phyloP scores from a whole-genome alignment of 2,329 filamentous ascomycete genomes.

The Talaromyces sp. region DNA sequence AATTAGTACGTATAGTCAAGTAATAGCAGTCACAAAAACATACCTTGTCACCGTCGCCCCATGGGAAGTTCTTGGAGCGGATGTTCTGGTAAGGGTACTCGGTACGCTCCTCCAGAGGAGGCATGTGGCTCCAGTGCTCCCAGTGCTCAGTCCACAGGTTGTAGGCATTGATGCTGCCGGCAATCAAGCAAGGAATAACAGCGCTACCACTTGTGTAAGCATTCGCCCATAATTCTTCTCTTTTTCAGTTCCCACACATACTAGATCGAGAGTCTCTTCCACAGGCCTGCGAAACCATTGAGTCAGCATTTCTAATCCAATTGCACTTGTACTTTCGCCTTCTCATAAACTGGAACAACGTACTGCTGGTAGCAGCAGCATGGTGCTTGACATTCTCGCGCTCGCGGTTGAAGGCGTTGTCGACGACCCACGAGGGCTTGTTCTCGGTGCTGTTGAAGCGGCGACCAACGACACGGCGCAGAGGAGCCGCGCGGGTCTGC shows the following conservation, averaged over 20 bases:
- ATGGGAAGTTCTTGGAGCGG: slow-evolving; percentile 89
- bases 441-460: slow-evolving; percentile 60
- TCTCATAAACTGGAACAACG: slow-evolving; percentile 32
- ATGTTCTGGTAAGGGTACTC: slow-evolving; percentile 99
- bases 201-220: slow-evolving; percentile 48
- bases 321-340: neutral
- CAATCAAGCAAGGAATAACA: slow-evolving; percentile 65
- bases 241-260: slow-evolving; percentile 48
- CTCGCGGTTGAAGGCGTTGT: slow-evolving; percentile 94
- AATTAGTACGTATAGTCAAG: neutral
- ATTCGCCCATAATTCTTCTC: neutral
- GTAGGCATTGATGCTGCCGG: slow-evolving; percentile 76
- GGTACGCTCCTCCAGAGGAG: slow-evolving; percentile 79
- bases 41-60: slow-evolving; percentile 94
- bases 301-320: slow-evolving; percentile 17
- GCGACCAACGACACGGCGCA: slow-evolving; percentile 58
- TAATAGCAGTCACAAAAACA: slow-evolving; percentile 21
- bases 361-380: slow-evolving; percentile 76
- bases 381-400: slow-evolving; percentile 85
- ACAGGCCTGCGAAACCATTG: slow-evolving; percentile 60
- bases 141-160: slow-evolving; percentile 93
- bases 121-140: slow-evolving; percentile 85
- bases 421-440: slow-evolving; percentile 57
- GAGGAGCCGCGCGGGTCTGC: slow-evolving; percentile 51
- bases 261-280: slow-evolving; percentile 95